Evolutionary conservation across 345 rosid species (phyloP).

Genomic region (Gossypium anomalum): DNA sequence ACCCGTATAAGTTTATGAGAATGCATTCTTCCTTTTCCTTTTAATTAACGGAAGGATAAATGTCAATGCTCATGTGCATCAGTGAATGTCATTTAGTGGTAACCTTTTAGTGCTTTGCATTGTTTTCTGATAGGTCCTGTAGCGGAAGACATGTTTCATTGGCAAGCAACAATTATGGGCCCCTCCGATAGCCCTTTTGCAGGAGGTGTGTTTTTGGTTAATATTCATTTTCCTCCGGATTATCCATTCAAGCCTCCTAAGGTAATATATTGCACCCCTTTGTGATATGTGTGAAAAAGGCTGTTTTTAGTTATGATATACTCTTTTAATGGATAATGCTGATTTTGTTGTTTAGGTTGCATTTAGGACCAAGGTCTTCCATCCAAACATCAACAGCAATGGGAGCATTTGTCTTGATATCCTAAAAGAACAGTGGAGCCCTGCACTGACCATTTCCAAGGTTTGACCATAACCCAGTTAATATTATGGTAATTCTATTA

Average conservation of each 20-base stretch:
- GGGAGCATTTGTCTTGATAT: slow-evolving; percentile 22
- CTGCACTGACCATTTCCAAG: background rate
- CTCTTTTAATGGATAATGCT: background rate
- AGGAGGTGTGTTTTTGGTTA: slow-evolving; percentile 33
- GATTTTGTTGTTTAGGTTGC: slow-evolving; percentile 5
- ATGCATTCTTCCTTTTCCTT: background rate
- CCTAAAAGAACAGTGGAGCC: slow-evolving; percentile 20
- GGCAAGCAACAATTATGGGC: slow-evolving; percentile 15
- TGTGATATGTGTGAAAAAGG: background rate
- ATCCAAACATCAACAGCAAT: no score
- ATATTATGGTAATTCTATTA: background rate
- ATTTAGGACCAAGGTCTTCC: slow-evolving; percentile 2
- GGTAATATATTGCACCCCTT: slow-evolving; percentile 14
- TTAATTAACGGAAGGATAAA: background rate
- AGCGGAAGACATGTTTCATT: slow-evolving; percentile 35
- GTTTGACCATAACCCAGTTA: background rate
- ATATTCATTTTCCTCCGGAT: slow-evolving; percentile 37
- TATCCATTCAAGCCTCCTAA: slow-evolving; percentile 41
- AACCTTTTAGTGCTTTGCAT: background rate
- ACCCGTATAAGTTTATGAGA: background rate
- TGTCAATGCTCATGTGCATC: background rate
- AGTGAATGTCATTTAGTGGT: background rate
- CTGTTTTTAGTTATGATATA: background rate
- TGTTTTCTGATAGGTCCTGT: slow-evolving; percentile 21
- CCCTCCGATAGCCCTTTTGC: slow-evolving; percentile 40